Conservation (phyloP, 1,139 yeast genomes). For the Chernovozyma sophiae-reginae region DNA sequence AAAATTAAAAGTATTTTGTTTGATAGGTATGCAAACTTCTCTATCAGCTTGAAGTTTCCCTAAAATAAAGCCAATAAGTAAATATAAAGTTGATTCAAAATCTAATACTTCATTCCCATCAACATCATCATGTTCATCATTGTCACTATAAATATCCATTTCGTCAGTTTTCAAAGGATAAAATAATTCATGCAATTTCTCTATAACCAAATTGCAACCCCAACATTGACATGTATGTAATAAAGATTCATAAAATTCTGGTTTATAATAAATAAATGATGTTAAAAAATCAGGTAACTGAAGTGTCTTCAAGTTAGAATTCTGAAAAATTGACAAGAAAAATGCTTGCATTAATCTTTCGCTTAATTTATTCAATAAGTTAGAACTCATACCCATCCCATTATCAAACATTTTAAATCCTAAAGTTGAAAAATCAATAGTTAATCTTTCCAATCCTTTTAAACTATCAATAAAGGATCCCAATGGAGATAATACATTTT, state of each 20-base stretch:
- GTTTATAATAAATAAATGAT: constrained; percentile 37
- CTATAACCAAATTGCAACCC: constrained; percentile 33
- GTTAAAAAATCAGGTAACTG: constrained; percentile 38
- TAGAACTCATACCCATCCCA: constrained; percentile 27
- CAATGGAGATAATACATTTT: constrained; percentile 29
- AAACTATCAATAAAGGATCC: constrained; percentile 28
- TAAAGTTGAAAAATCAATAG: constrained; percentile 35
- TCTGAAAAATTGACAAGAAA: constrained; percentile 24
- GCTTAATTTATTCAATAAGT: constrained; percentile 29
- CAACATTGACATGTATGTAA: constrained; percentile 35
- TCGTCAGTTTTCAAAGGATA: constrained; percentile 18
- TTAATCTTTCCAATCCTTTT: constrained; percentile 18
- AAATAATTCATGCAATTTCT: constrained; percentile 20
- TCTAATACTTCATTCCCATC: constrained; percentile 13
- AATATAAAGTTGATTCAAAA: constrained; percentile 28
- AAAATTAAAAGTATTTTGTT: constrained; percentile 22
- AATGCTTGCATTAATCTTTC: constrained; percentile 36
- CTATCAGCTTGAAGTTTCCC: constrained; percentile 37
- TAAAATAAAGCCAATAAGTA: constrained; percentile 32
- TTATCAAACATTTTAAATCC: constrained; percentile 40
- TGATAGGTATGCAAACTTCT: constrained; percentile 37
- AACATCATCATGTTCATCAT: constrained; percentile 7
- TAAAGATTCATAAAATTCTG: constrained; percentile 33
- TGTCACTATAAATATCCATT: constrained; percentile 9
- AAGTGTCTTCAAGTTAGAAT: constrained; percentile 21